phyloP scores from a whole-genome alignment of 2,329 filamentous ascomycete species.

The Aspergillus ochraceoroseus region DNA sequence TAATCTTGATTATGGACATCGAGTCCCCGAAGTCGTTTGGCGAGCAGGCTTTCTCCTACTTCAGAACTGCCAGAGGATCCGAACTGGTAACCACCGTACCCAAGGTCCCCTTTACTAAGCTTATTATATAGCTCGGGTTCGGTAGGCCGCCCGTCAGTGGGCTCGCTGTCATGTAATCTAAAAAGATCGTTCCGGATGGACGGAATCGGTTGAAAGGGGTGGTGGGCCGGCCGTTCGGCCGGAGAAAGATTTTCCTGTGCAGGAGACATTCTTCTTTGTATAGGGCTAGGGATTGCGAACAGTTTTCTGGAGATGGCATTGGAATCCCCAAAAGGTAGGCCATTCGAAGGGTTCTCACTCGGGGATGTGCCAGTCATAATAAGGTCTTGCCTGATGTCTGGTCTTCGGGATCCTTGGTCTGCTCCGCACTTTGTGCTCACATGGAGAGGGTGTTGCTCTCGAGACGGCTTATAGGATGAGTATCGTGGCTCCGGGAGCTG shows the following conservation, averaged over 20 bases:
- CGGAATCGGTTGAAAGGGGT: conserved; percentile 21
- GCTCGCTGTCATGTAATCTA: conserved; percentile 22
- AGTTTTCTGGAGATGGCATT: conserved; percentile 3
- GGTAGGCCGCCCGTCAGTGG: conserved; percentile 29
- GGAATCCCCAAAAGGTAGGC: conserved; percentile 14
- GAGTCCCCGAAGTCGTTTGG: conserved; percentile 61
- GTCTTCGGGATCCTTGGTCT: conserved; percentile 57
- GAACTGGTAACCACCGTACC: conserved; percentile 58
- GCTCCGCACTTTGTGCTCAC: conserved; percentile 51
- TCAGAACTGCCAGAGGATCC: conserved; percentile 38
- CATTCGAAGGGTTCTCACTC: background rate
- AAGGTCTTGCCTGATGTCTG: conserved; percentile 50
- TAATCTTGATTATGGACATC: conserved; percentile 44
- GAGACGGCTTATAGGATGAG: conserved; percentile 69
- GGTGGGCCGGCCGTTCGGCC: conserved; percentile 9
- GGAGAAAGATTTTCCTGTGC: background rate
- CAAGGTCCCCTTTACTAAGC: conserved; percentile 60
- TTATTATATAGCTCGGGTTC: conserved; percentile 56
- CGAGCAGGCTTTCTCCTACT: conserved; percentile 63
- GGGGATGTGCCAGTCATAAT: conserved; percentile 4
- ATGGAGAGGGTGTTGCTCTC: conserved; percentile 41
- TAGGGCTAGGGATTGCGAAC: background rate
- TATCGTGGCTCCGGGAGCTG: conserved; percentile 84
- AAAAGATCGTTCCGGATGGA: conserved; percentile 19
- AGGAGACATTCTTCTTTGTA: background rate